Base-by-base conservation (phyloP, 352 stramenopile genomes). In the Pythium sp. region DNA sequence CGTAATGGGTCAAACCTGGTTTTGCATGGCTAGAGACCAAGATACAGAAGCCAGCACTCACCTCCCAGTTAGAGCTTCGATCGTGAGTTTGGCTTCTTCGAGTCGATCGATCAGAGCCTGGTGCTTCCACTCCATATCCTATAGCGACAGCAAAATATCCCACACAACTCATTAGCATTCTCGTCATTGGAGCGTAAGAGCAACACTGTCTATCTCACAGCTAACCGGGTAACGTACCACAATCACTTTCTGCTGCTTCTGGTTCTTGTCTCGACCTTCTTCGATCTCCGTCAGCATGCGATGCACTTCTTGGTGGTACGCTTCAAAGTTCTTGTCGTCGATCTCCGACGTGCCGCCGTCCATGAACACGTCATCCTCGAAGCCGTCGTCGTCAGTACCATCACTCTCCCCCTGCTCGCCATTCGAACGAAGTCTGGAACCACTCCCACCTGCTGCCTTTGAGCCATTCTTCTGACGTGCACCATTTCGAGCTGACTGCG, bases 81-180 rank as follows among this genome's bases (percentile, higher is more conserved):
- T 87, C 30, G 79, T 83, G 9, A 89, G 55, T 55, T 89, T 92
- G 14, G 82, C 79, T 38, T 93, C 83, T 64, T 93, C 83, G 20
- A 93, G 71, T 14, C 79, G 79, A 67, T 89, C 79, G 0, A 76
- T 69, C 15, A 93, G 70, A 5, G 66, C 70, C 54, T 87, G 75
- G 53, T 93, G 85, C 69, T 90, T 92, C 8, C 81, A 73, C 53
- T 93, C 85, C 20, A 92, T 69, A 46, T 92, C 85, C 82, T 93
- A 30, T 20, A 2, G 18, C 32, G 41, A 26, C 47, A 56, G 4
- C 6, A 41, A 9, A 43, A 54, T 5, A 14, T 11, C 8, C 20
- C 36, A 28, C 22, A 7, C 20, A 34, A 11, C 5, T 32, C 30
- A 32, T 49, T 49, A 49, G n/a, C 32, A 61, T 7, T 14, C 3